Base-by-base conservation (phyloP, 352 stramenopile genomes). In the Phytophthora meadii region DNA sequence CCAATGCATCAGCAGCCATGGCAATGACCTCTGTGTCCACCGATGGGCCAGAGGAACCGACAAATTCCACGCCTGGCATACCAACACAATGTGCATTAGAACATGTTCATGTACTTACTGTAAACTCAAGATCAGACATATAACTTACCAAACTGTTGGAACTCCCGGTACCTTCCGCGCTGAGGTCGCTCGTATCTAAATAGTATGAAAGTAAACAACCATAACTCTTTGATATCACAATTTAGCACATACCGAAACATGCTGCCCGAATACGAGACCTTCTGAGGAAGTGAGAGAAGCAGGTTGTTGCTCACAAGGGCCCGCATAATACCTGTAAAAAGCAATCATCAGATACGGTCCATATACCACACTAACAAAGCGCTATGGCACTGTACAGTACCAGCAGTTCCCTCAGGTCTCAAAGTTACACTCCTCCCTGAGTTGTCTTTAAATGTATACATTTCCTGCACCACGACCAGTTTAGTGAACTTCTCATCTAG, bases 371-470 rank as follows among this genome's bases (percentile, higher is more conserved):
- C 5, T 14, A 62, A 2, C 17, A 10, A 12, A 47, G 17, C 27
- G 15, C 45, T 15, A 47, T 5, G 2, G 14, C 22, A 22, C 22
- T 22, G 22, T 22, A 22, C 22, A 22, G 22, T 22, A 78, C 88
- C 85, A 39, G 87, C 87, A 54, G 88, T 96, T 56, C 88, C 87
- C 74, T 96, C 88, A 17, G 88, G 88, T 48, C 88, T 86, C 49
- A 96, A 61, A 27, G 87, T 95, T 48, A 96, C 82, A 45, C 85
- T 94, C 59, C 93, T 95, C 54, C 80, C 82, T 27, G 88, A 96
- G 45, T 96, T 94, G 68, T 96, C 88, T 25, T 81, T 42, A 52
- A 96, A 96, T 37, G 87, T 96, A 62, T 96, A 96, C 88, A 96
- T 96, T 47, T 96, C 88, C 88, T 96, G 57, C 42, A 55, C 9